Conservation (phyloP, 2,329 filamentous ascomycete species). For the Neonectria ditissima region DNA sequence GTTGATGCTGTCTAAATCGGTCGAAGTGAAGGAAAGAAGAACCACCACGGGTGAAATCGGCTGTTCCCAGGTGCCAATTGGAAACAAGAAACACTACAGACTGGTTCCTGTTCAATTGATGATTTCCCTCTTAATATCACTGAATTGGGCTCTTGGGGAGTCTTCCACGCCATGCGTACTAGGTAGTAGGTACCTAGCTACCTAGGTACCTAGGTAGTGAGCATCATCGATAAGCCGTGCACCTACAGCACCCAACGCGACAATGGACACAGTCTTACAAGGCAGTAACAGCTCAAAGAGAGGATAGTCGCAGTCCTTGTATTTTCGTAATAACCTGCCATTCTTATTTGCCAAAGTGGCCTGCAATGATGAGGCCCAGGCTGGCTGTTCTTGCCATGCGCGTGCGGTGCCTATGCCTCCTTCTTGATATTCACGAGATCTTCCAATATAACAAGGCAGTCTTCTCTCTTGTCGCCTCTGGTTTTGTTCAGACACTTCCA, state of each 20-base stretch:
- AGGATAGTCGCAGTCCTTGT: neutral
- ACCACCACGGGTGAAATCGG: neutral
- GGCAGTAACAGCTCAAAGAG: neutral
- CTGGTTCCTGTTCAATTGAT: neutral
- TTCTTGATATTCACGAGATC: neutral
- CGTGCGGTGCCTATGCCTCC: neutral
- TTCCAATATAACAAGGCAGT: neutral
- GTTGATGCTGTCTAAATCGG: neutral
- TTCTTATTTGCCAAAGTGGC: neutral
- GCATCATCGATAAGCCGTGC: neutral
- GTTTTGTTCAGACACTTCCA: neutral
- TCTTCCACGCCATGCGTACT: too few relatives aligned
- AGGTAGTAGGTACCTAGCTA: too few relatives aligned
- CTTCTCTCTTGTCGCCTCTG: neutral
- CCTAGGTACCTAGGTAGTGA: too few relatives aligned
- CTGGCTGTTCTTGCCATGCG: neutral
- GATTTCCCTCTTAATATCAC: neutral
- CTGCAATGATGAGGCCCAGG: too few relatives aligned
- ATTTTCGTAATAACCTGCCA: neutral
- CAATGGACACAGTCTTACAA: neutral
- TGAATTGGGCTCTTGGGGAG: neutral
- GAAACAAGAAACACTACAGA: too few relatives aligned
- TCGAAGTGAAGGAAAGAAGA: neutral
- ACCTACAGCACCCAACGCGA: too few relatives aligned
- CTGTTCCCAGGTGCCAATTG: neutral